Evolutionary conservation across 306 rosid species (phyloP).

Genomic region (Trifolium fragiferum): DNA sequence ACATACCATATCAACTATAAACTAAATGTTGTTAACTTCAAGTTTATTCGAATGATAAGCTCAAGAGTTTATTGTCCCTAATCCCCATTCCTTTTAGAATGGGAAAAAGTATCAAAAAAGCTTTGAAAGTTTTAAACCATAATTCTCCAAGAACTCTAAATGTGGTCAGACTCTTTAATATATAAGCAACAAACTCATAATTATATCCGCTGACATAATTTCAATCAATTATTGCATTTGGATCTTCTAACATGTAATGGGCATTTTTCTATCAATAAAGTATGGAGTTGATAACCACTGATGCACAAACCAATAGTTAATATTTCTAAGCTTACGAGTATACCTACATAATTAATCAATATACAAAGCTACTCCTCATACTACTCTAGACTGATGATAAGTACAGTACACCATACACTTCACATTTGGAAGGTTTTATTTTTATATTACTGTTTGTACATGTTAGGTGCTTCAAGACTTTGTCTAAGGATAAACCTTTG

Average conservation of each 20-base stretch:
- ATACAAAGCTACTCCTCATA: too few species aligned
- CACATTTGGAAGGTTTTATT: background rate
- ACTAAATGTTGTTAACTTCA: background rate
- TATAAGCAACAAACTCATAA: background rate
- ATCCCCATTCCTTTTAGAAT: background rate
- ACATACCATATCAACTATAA: background rate
- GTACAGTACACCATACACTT: background rate
- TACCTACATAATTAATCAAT: too few species aligned
- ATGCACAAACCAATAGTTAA: too few species aligned
- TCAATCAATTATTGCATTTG: background rate
- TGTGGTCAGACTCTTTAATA: background rate
- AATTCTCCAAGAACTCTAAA: background rate
- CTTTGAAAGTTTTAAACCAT: background rate
- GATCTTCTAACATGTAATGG: too few species aligned
- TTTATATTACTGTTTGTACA: background rate
- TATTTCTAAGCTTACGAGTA: too few species aligned
- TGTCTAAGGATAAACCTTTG: background rate
- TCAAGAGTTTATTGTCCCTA: background rate
- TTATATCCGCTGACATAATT: background rate
- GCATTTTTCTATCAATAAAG: too few species aligned
- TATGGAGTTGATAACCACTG: too few species aligned
- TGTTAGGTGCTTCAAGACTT: conserved; percentile 2
- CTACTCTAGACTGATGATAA: background rate
- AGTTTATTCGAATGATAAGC: conserved; percentile 15
- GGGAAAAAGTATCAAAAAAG: background rate